Percentiles rank a stretch among this genome's conserved stretches.
These are phyloP conservation scores for Pseudoturritis turrita DNA, from an alignment of 345 rosid species.

Conservation along the genomic window DNA sequence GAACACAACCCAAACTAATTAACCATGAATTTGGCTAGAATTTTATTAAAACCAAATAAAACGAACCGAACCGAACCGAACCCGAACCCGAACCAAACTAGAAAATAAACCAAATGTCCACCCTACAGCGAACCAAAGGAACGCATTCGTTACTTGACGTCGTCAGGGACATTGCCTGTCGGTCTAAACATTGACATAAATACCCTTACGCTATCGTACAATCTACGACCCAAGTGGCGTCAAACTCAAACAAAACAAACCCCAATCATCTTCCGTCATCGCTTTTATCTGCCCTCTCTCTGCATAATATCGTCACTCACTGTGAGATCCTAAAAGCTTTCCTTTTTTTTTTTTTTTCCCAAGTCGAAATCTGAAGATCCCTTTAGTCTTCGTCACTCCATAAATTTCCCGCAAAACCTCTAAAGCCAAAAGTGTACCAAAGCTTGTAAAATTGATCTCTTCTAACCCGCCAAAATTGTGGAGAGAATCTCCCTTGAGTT, in stretches of 20 bases:
- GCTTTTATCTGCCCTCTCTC: not conserved
- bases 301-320: not conserved
- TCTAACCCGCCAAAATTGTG: too few species aligned
- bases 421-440: not conserved
- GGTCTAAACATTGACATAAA: not conserved
- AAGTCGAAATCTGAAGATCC: not conserved
- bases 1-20: too few species aligned
- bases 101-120: too few species aligned
- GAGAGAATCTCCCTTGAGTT: too few species aligned
- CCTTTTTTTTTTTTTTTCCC: too few species aligned
- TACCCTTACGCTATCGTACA: not conserved
- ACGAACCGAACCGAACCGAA: too few species aligned
- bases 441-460: not conserved
- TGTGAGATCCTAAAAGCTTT: not conserved
- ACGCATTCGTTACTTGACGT: not conserved
- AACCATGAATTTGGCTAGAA: too few species aligned
- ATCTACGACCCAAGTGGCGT: not conserved
- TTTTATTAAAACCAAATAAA: too few species aligned
- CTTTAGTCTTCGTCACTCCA: not conserved
- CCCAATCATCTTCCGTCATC: slow-evolving; percentile 1
- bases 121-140: too few species aligned
- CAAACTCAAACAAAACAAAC: not conserved
- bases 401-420: not conserved
- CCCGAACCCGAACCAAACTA: too few species aligned
- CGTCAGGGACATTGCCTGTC: not conserved